Conservation (phyloP, 495 filamentous ascomycete genomes). For the Penicillium dipodomyicola region DNA sequence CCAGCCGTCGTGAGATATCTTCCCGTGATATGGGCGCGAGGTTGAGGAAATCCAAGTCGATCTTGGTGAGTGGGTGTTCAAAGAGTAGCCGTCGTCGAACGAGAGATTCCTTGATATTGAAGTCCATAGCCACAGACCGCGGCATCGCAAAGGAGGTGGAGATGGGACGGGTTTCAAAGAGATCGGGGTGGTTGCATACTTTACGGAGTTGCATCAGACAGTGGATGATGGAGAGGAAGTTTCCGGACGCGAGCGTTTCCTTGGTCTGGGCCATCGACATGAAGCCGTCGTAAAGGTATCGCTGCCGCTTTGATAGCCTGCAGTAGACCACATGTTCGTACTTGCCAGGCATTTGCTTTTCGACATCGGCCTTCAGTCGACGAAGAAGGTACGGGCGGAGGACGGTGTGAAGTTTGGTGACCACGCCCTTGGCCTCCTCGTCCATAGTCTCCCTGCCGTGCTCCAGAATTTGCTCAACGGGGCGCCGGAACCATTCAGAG, state of each 20-base stretch:
- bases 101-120: slow-evolving; percentile 69
- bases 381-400: slow-evolving; percentile 90
- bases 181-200: slow-evolving; percentile 97
- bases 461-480: slow-evolving; percentile 92
- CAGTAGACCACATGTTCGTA: slow-evolving; percentile 97
- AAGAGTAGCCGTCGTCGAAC: slow-evolving; percentile 66
- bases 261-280: slow-evolving; percentile 90
- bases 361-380: slow-evolving; percentile 93
- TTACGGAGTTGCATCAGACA: slow-evolving; percentile 97
- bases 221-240: slow-evolving; percentile 96
- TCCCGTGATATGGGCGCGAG: slow-evolving; percentile 74
- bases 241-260: slow-evolving; percentile 86
- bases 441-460: slow-evolving; percentile 92
- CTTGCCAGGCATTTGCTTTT: slow-evolving; percentile 98
- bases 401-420: slow-evolving; percentile 88
- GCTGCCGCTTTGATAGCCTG: slow-evolving; percentile 87
- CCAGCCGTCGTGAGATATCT: slow-evolving; percentile 56
- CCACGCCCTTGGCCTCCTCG: slow-evolving; percentile 81
- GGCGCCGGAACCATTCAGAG: slow-evolving; percentile 87
- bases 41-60: slow-evolving; percentile 77
- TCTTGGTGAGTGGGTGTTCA: slow-evolving; percentile 60
- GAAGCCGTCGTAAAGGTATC: slow-evolving; percentile 95
- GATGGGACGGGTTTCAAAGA: slow-evolving; percentile 97
- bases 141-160: slow-evolving; percentile 95
- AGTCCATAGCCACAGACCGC: slow-evolving; percentile 75